phyloP scores from a whole-genome alignment of 1,139 yeast genomes.

The Scheffersomyces illinoinensis region DNA sequence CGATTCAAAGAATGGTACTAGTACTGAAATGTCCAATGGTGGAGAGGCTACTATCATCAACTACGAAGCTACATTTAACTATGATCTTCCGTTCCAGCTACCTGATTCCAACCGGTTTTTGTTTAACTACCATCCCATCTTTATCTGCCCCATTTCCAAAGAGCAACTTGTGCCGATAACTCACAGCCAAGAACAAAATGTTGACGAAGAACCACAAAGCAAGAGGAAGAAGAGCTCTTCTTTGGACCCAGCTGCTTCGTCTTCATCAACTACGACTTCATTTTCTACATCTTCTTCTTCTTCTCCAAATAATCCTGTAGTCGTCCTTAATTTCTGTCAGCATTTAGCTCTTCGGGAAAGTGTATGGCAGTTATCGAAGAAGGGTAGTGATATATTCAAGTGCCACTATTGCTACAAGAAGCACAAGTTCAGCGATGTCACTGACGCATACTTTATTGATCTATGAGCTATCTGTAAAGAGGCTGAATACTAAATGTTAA shows the following conservation, averaged over 20 bases:
- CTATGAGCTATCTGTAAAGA: constrained; percentile 15
- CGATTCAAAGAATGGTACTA: neutral
- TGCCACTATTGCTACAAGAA: constrained; percentile 53
- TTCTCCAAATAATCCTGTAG: constrained; percentile 38
- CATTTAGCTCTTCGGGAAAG: constrained; percentile 49
- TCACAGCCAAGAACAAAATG: constrained; percentile 14
- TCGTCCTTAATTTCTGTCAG: constrained; percentile 44
- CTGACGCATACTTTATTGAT: constrained; percentile 48
- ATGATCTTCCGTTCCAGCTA: constrained; percentile 46
- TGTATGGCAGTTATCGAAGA: constrained; percentile 43
- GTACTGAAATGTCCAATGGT: constrained; percentile 8
- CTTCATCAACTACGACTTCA: constrained; percentile 12
- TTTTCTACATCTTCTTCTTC: constrained; percentile 6
- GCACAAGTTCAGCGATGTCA: constrained; percentile 42
- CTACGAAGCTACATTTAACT: constrained; percentile 24
- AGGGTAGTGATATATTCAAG: constrained; percentile 45
- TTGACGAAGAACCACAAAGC: constrained; percentile 11
- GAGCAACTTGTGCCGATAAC: constrained; percentile 61
- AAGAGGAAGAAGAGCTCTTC: constrained; percentile 21
- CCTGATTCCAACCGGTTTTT: constrained; percentile 43
- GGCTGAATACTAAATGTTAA: neutral
- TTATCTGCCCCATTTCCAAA: constrained; percentile 88
- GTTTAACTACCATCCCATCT: constrained; percentile 73
- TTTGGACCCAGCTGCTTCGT: constrained; percentile 1
- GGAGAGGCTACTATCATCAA: constrained; percentile 14